These are phyloP conservation scores for Neurospora hispaniola DNA, from an alignment of 495 filamentous ascomycete species.

Conservation along the genomic window DNA sequence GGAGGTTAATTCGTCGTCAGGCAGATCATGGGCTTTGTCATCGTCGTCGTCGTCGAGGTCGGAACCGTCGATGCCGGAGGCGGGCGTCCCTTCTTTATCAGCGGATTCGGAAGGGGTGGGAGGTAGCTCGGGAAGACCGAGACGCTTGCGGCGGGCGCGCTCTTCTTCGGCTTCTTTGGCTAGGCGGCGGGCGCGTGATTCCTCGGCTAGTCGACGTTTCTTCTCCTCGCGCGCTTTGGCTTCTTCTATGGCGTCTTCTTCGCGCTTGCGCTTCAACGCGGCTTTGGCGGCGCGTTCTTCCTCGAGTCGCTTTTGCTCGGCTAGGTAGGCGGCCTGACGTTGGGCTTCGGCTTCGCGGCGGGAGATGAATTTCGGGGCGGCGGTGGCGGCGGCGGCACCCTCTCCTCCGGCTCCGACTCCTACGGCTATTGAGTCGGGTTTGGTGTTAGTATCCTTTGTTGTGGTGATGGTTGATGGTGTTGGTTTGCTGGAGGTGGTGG, in stretches of 20 bases:
- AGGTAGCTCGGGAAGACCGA: slow-evolving; percentile 63
- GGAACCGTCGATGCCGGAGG: slow-evolving; percentile 25
- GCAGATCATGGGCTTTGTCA: slow-evolving; percentile 27
- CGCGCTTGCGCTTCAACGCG: slow-evolving; percentile 73
- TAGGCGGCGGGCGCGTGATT: slow-evolving; percentile 56
- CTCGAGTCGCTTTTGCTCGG: slow-evolving; percentile 62
- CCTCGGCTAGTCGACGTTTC: slow-evolving; percentile 67
- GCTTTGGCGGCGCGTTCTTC: slow-evolving; percentile 55
- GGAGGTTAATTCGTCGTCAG: slow-evolving; percentile 54
- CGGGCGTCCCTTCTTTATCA: slow-evolving; percentile 4
- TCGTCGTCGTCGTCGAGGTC: slow-evolving; percentile 42
- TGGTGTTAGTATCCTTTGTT: slow-evolving; percentile 33
- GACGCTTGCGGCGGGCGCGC: slow-evolving; percentile 33
- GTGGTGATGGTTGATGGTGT: slow-evolving; percentile 11
- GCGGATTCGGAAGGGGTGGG: slow-evolving; percentile 18
- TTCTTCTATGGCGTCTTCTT: slow-evolving; percentile 71
- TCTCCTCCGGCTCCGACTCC: no score
- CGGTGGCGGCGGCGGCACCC: not conserved
- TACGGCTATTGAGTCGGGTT: slow-evolving; percentile 9
- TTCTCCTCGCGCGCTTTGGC: slow-evolving; percentile 66
- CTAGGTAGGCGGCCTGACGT: slow-evolving; percentile 68
- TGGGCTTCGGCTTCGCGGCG: slow-evolving; percentile 79
- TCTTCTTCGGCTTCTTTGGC: slow-evolving; percentile 54
- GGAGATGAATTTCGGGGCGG: slow-evolving; percentile 62
- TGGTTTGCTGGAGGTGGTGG: not conserved